Evolutionary conservation across 2,329 filamentous ascomycete genomes (phyloP).

Genomic region (Hirsutella thompsonii): DNA sequence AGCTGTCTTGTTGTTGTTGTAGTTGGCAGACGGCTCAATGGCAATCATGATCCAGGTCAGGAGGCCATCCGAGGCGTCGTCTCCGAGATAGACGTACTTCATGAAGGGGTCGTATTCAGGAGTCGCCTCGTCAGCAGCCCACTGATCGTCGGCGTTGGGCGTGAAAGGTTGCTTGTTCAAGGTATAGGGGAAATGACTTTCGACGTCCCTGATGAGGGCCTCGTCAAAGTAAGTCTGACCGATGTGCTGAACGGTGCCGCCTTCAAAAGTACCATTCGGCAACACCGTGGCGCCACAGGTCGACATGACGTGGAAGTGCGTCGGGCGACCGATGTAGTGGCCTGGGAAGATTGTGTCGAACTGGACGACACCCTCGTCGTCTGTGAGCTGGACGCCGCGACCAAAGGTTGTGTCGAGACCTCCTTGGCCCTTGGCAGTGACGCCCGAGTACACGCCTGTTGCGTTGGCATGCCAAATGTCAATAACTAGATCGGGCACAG

Average conservation of each 20-base stretch:
- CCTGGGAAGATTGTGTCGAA: slow-evolving; percentile 31
- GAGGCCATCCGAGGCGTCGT: slow-evolving; percentile 35
- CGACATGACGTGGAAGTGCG: slow-evolving; percentile 25
- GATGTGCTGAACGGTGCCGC: slow-evolving; percentile 38
- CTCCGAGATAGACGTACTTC: slow-evolving; percentile 43
- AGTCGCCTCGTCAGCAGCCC: slow-evolving; percentile 27
- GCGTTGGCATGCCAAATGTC: slow-evolving; percentile 33
- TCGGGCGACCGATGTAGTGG: slow-evolving; percentile 26
- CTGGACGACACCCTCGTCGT: slow-evolving; percentile 24
- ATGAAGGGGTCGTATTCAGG: slow-evolving; percentile 43
- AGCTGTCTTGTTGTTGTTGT: background rate
- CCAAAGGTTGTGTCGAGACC: slow-evolving; percentile 22
- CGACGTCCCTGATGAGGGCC: slow-evolving; percentile 33
- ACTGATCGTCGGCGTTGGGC: slow-evolving; percentile 34
- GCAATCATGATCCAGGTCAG: slow-evolving; percentile 41
- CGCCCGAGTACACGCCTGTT: slow-evolving; percentile 30
- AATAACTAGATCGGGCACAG: slow-evolving; percentile 23
- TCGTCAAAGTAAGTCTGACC: slow-evolving; percentile 51
- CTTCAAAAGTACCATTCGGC: slow-evolving; percentile 36
- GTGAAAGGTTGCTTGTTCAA: slow-evolving; percentile 30
- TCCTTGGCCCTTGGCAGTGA: slow-evolving; percentile 21
- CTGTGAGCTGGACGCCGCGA: slow-evolving; percentile 26
- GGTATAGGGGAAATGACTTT: slow-evolving; percentile 29
- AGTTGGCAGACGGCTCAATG: slow-evolving; percentile 21
- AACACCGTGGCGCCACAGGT: slow-evolving; percentile 18